phyloP scores from a whole-genome alignment of 2,329 filamentous ascomycete species.

The Domatiomyces catenatus region DNA sequence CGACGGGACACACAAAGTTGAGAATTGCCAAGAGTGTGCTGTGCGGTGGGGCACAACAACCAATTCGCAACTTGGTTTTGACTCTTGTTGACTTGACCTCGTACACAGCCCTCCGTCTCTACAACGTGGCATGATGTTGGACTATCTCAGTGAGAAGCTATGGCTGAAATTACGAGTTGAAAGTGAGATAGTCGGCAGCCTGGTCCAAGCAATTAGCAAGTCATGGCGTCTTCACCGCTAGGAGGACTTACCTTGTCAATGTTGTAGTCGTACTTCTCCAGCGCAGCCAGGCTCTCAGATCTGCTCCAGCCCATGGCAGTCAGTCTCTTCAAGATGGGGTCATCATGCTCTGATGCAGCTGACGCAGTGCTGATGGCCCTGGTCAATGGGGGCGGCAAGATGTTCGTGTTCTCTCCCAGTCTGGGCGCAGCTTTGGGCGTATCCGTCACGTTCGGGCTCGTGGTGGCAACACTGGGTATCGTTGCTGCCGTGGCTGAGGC shows the following conservation, averaged over 20 bases:
- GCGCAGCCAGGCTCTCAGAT: slow-evolving; percentile 55
- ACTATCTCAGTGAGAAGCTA: not conserved
- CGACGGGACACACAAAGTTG: not conserved
- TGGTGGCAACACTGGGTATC: not conserved
- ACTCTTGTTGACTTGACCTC: too few relatives aligned
- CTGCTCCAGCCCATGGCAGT: slow-evolving; percentile 79
- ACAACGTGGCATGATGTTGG: not conserved
- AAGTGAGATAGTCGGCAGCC: slow-evolving; percentile 21
- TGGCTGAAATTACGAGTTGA: not conserved
- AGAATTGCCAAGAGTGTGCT: not conserved
- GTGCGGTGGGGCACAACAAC: not conserved
- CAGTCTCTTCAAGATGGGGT: slow-evolving; percentile 77
- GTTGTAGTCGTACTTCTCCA: slow-evolving; percentile 95
- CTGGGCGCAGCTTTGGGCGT: not conserved
- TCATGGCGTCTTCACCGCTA: not conserved
- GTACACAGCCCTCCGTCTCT: too few relatives aligned
- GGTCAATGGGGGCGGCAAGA: slow-evolving; percentile 25
- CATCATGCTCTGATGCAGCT: slow-evolving; percentile 60
- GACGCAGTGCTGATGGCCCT: slow-evolving; percentile 55
- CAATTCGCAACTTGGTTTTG: not conserved
- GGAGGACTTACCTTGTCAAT: slow-evolving; percentile 62
- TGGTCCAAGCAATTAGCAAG: slow-evolving; percentile 2
- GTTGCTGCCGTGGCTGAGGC: slow-evolving; percentile 1
- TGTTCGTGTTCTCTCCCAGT: not conserved
- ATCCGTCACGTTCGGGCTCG: not conserved